Base-by-base conservation (phyloP, 768 basidiomycete species). In the Lentinula raphanica region DNA sequence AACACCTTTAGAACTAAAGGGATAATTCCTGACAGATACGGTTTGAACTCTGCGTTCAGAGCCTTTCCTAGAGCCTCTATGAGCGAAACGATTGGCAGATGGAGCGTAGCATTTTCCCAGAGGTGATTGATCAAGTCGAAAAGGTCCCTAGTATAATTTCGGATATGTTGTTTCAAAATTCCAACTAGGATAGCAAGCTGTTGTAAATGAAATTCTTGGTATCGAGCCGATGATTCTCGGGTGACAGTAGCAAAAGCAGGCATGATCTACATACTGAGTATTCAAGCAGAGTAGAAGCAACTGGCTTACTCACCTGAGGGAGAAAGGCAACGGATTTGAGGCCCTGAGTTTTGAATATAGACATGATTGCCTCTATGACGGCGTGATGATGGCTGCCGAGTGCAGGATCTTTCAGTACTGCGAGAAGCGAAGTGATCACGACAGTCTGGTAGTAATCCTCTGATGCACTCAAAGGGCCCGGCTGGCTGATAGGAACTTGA, bases 391-490 rank as follows among this genome's bases (percentile, higher is more conserved):
- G 88, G 57, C 78, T 86, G 65, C 82, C 89, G 59, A 97, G 79
- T 1, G 94, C 86, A 55, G 91, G 87, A 68, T 99, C 97, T 67
- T 87, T 91, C 60, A 99, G 70, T 58, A 99, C 90, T 40, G 84
- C 81, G 32, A 98, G 80, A 9, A 99, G 80, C 0, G 94, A 83
- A 27, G 85, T 89, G 68, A 99, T 92, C 36, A 95, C 95, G 5
- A 95, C 93, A 5, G 92, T 93, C 69, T 98, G 97, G 73, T 94
- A 99, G 72, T 95, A 98, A 68, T 98, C 96, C 62, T 98, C 97
- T 5, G 92, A 86, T 19, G 84, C 79, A 17, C 86, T 78, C 28
- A 77, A 75, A 3, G 84, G 77, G 5, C 78, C 79, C 17, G 84
- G 80, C 64, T 84, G 87, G 48, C 79, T 82, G 48, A 86, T 75